Base-by-base conservation (phyloP, 2,329 filamentous ascomycete genomes). In the Fusarium marasasianum region DNA sequence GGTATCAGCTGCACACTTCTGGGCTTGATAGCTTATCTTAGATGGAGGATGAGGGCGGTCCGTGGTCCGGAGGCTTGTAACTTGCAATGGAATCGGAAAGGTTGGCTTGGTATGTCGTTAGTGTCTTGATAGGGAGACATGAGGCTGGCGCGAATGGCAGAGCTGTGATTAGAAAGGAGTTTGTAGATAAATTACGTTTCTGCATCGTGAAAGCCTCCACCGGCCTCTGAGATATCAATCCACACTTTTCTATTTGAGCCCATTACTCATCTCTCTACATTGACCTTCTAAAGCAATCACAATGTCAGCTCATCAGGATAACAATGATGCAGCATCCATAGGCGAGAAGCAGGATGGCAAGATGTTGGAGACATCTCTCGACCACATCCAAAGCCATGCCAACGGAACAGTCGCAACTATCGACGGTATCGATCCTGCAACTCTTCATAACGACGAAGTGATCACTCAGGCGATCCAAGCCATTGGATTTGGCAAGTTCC, bases 401-500 rank as follows among this genome's bases (percentile, higher is more conserved):
- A 58, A 58, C 6, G 55, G 55, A 7, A 58, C 55, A 7, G 24
- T 58, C 20, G 41, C 41, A 4, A 48, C 24, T 1, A 22, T 24
- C 22, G 56, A 50, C 5, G 56, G 56, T 2, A 47, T 38, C 0
- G 43, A 58, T 5, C 14, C 56, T 22, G 33, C 33, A 4, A 58
- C 56, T 26, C 17, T 50, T 2, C 43, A 58, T 13, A 38, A 58
- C 17, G 31, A 58, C 5, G 33, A 50, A 58, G 43, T 58, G 1
- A 58, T 58, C 6, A 50, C 20, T 5, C 20, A 38, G 8, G 56
- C 43, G 0, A 50, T 58, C 2, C 41, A 58, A 6, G 18, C 43
- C 15, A 58, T 58, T 38, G 56, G 56, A 3, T 58, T 58, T 10
- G 56, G 56, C 41, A 58, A 50, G 24, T 58, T 50, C 20, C 56